Evolutionary conservation across 1,139 yeast genomes (phyloP), one percentile per base, ranked within the genome.

Genomic region (Pneumocystis jirovecii): DNA sequence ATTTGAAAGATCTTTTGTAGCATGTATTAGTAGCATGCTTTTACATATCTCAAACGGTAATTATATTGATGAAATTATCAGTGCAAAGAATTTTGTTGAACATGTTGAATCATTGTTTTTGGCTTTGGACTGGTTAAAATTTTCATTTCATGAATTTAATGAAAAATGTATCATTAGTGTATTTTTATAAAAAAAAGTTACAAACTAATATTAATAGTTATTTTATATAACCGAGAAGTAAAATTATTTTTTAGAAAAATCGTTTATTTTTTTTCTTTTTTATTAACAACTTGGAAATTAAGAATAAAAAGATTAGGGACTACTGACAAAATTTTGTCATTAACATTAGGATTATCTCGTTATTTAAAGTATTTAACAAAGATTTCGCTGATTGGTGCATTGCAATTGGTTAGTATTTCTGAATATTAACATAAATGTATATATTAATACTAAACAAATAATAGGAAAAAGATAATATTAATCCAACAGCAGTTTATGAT

Each of bases 281-380:
- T 78, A 0, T 77, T 81, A 8, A 77, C 61, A 39, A 64, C 65
- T 5, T 66, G 64, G 65, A 56, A 63, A 21, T 62, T 60, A 42
- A 68, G 68, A 12, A 70, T 67, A 44, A 68, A 69, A 62, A 69
- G 70, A 56, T 69, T 71, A 69, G 75, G 73, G 6, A 70, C 73
- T 31, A 73, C 76, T 1, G 90, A 89, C 25, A 88, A 86, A 61
- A 73, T 93, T 62, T 79, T 93, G 69, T 85, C 95, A 0, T 84
- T 91, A 5, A 93, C 91, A 15, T 90, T 97, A 1, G 91, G 96
- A 0, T 80, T 95, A 72, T 97, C 98, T 0, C 98, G 95, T 74
- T 91, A 90, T 74, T 79, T 93, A 71, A 93, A 95, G 74, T 79
- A 93, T 12, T 79, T 93, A 50, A 87, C 93, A 21, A 80, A 97